Conservation (phyloP, 768 basidiomycete species). For the Porpolomopsis calyptriformis region DNA sequence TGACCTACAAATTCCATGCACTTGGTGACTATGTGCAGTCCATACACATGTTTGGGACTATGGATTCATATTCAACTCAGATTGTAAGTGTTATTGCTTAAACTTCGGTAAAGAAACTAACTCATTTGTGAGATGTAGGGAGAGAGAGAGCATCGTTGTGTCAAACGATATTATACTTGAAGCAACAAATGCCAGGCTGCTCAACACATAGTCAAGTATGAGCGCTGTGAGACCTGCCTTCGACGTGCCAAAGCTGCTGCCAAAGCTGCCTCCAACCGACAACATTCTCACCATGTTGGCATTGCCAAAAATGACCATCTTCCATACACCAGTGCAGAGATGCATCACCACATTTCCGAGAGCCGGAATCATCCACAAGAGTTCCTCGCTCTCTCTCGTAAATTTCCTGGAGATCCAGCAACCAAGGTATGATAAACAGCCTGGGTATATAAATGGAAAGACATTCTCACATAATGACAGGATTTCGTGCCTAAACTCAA, state of each 20-base stretch:
- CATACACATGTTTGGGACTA: slow-evolving; percentile 12
- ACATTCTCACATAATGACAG: slow-evolving; percentile 10
- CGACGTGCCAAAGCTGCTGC: no score
- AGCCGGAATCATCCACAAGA: slow-evolving; percentile 5
- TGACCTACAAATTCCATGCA: slow-evolving; percentile 22
- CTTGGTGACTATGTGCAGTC: slow-evolving; percentile 18
- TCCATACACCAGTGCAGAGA: neutral
- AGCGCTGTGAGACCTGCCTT: no score
- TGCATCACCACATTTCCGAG: slow-evolving; percentile 15
- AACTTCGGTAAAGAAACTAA: neutral
- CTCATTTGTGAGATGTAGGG: slow-evolving; percentile 18
- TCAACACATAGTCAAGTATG: no score
- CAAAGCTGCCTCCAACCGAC: no score
- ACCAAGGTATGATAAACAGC: slow-evolving; percentile 9
- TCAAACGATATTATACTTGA: slow-evolving; percentile 24
- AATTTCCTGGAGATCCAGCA: slow-evolving; percentile 13
- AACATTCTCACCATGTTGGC: neutral
- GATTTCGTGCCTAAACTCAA: slow-evolving; percentile 20
- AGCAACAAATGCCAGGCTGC: no score
- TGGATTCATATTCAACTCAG: slow-evolving; percentile 20
- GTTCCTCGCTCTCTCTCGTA: slow-evolving; percentile 9
- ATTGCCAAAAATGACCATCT: slow-evolving; percentile 6
- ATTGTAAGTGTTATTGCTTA: slow-evolving; percentile 13
- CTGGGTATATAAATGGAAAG: neutral
- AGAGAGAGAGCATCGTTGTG: slow-evolving; percentile 26